These are phyloP conservation scores for Colletotrichum liriopes DNA, from an alignment of 2,329 filamentous ascomycete species.

Conservation along the genomic window DNA sequence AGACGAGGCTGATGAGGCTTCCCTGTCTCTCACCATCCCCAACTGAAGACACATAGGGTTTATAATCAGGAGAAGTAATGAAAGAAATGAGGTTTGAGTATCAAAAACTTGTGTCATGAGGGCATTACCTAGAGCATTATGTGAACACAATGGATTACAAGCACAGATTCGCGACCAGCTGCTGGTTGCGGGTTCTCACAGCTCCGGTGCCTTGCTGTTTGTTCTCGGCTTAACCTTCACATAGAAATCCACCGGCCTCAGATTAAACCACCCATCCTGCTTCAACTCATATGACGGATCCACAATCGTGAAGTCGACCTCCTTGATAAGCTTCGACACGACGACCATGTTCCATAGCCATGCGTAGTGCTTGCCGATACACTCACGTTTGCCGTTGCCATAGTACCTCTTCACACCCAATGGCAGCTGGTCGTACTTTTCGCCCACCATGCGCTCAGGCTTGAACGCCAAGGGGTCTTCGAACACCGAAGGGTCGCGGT, in stretches of 20 bases:
- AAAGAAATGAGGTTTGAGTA: neutral
- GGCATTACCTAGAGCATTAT: neutral
- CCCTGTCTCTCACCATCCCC: neutral
- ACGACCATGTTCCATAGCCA: conserved; percentile 62
- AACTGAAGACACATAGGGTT: neutral
- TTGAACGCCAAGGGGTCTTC: conserved; percentile 62
- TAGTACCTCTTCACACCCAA: conserved; percentile 65
- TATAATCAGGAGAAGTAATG: neutral
- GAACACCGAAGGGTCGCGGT: conserved; percentile 65
- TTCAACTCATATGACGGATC: conserved; percentile 58
- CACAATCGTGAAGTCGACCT: conserved; percentile 62
- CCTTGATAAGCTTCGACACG: conserved; percentile 59
- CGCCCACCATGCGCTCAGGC: conserved; percentile 66
- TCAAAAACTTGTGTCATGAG: neutral
- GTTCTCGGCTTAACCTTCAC: conserved; percentile 60
- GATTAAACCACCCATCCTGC: conserved; percentile 68
- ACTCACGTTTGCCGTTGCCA: conserved; percentile 67
- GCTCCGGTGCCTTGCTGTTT: conserved; percentile 9
- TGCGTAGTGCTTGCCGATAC: conserved; percentile 67
- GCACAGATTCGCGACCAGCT: neutral
- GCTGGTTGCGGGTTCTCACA: neutral
- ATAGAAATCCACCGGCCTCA: conserved; percentile 63
- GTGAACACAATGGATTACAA: neutral
- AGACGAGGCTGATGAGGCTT: conserved; percentile 12
- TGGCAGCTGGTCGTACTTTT: conserved; percentile 60